phyloP scores from a whole-genome alignment of 2,329 filamentous ascomycete species.

The Paraphaeosphaeria sporulosa region DNA sequence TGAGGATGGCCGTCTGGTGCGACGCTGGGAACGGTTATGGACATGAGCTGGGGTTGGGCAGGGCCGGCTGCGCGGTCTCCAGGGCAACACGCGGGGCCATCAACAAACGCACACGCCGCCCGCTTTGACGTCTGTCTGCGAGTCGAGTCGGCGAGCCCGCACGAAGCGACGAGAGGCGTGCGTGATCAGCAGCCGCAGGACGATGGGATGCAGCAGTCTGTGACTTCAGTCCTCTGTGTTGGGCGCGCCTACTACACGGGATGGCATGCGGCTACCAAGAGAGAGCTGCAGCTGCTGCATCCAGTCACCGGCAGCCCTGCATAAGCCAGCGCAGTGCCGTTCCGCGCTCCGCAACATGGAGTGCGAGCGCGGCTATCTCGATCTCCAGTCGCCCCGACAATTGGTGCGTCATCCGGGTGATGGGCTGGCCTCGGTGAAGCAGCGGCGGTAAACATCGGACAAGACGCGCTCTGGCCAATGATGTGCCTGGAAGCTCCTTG shows the following conservation, averaged over 20 bases:
- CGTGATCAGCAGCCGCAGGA: background rate
- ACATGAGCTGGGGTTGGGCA: constrained; percentile 18
- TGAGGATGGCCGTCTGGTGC: constrained; percentile 21
- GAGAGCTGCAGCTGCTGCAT: constrained; percentile 22
- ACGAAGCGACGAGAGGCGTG: constrained; percentile 6
- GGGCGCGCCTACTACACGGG: background rate
- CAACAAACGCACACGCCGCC: constrained; percentile 39
- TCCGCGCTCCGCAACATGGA: constrained; percentile 12
- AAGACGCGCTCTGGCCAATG: background rate
- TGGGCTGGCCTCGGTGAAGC: background rate
- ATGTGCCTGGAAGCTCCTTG: background rate
- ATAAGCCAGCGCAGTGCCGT: constrained; percentile 19
- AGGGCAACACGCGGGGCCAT: constrained; percentile 33
- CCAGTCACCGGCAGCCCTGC: constrained; percentile 23
- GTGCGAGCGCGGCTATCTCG: constrained; percentile 10
- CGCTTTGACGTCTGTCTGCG: constrained; percentile 20
- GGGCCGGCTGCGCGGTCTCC: constrained; percentile 29
- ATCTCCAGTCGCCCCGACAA: constrained; percentile 19
- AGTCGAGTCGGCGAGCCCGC: constrained; percentile 10
- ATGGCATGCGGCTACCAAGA: constrained; percentile 5
- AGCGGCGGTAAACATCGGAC: constrained; percentile 17
- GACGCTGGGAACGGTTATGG: constrained; percentile 26
- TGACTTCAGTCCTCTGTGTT: background rate
- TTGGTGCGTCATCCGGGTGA: constrained; percentile 12
- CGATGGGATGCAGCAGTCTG: background rate